phyloP scores from a whole-genome alignment of 2,329 filamentous ascomycete genomes.

The Celoporthe dispersa region DNA sequence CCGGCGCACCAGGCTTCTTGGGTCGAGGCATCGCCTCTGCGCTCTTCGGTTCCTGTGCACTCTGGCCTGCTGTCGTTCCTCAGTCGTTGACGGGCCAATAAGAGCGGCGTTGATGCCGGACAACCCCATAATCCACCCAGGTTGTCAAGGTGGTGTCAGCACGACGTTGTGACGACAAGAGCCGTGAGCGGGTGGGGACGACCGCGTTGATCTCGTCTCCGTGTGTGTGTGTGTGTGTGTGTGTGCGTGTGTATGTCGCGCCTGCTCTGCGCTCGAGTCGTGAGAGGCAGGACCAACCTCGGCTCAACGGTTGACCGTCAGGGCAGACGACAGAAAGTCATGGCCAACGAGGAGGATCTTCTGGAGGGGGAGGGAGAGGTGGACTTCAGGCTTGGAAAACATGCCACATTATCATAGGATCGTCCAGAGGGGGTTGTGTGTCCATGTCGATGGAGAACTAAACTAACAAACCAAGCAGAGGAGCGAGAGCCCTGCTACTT shows the following conservation, averaged over 20 bases:
- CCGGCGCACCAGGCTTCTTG: constrained; percentile 64
- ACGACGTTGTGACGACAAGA: not conserved
- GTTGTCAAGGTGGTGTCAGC: not conserved
- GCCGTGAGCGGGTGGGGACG: not conserved
- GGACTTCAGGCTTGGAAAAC: not conserved
- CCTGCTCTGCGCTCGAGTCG: not conserved
- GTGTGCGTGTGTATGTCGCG: not conserved
- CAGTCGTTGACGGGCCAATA: constrained; percentile 25
- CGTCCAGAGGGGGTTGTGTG: not conserved
- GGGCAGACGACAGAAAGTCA: not conserved
- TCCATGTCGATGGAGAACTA: not conserved
- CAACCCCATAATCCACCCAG: constrained; percentile 27
- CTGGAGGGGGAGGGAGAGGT: not conserved
- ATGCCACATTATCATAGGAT: not conserved
- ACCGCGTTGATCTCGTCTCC: not conserved
- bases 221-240: not conserved
- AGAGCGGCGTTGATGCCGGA: constrained; percentile 27
- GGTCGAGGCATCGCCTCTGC: constrained; percentile 62
- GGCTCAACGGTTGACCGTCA: not conserved
- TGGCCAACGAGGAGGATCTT: not conserved
- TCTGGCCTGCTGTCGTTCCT: constrained; percentile 15
- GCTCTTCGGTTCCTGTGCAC: constrained; percentile 20
- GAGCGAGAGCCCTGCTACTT: not conserved
- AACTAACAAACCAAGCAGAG: not conserved
- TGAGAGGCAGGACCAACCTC: not conserved